These are phyloP conservation scores for Russula ochroleuca DNA, from an alignment of 768 basidiomycete genomes.

Conservation along the genomic window DNA sequence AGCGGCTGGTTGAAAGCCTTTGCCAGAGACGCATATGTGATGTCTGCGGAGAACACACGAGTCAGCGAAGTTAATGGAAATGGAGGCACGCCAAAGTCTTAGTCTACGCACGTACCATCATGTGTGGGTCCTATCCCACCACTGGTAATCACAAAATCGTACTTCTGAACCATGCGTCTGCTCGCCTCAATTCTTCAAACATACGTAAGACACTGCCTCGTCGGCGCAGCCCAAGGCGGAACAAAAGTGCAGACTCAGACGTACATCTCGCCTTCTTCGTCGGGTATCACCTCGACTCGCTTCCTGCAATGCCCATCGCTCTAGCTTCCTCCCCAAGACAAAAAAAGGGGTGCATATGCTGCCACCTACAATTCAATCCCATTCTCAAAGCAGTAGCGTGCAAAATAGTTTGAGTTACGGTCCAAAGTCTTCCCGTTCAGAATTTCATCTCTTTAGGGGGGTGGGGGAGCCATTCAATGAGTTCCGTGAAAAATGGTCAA, in stretches of 20 bases:
- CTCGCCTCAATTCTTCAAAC: slow-evolving; percentile 75
- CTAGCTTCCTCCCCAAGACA: slow-evolving; percentile 26
- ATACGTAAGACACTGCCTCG: neutral
- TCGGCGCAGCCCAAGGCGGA: neutral
- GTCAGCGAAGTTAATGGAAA: neutral
- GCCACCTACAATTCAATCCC: slow-evolving; percentile 66
- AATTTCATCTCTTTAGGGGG: slow-evolving; percentile 68
- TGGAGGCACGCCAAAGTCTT: neutral
- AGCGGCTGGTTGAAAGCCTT: slow-evolving; percentile 75
- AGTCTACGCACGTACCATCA: slow-evolving; percentile 49
- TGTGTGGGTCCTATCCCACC: slow-evolving; percentile 93
- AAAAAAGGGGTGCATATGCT: slow-evolving; percentile 24
- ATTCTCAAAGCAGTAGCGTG: slow-evolving; percentile 83
- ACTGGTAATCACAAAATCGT: slow-evolving; percentile 87
- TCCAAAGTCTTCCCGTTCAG: slow-evolving; percentile 89
- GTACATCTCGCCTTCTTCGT: slow-evolving; percentile 87
- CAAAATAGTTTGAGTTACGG: slow-evolving; percentile 80
- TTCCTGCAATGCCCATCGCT: slow-evolving; percentile 45
- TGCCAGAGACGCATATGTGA: slow-evolving; percentile 84
- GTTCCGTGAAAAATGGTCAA: neutral
- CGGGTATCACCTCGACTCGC: slow-evolving; percentile 86
- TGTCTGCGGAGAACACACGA: slow-evolving; percentile 47
- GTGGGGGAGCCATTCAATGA: neutral
- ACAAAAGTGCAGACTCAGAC: slow-evolving; percentile 28
- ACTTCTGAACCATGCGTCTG: slow-evolving; percentile 68